Evolutionary conservation across 2,329 filamentous ascomycete species (phyloP), one percentile per base, ranked within the genome.

Genomic region (Cladosporium sp.): DNA sequence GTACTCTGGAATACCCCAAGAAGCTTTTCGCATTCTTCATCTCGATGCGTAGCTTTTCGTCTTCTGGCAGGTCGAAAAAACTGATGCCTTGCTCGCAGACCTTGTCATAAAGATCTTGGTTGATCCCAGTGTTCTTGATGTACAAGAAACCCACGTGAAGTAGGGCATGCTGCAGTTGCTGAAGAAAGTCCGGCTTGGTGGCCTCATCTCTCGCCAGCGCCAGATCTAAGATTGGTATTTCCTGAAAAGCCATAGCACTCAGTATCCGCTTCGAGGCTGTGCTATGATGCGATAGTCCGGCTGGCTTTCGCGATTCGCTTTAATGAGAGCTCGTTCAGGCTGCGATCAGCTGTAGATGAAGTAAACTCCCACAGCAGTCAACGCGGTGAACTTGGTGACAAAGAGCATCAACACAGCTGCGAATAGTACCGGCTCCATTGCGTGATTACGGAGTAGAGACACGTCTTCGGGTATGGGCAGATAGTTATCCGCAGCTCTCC

Each of bases 121-220:
- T 75, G 44, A 92, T 83, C 18, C 85, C 86, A 2, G 88, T 84
- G 63, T 95, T 90, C 64, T 84, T 85, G 54, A 95, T 79, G 63
- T 95, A 95, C 18, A 95, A 68, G 63, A 95, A 95, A 1, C 89
- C 89, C n/a, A 95, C 87, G 65, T 92, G 86, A 61, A 95, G 80
- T 27, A 95, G 72, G 0, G 88, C 88, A 68, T 86, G 75, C 13
- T 86, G 85, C 27, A 95, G 77, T 48, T 88, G 76, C 1, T 73
- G 68, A 0, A 95, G 78, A 61, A 95, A 93, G 27, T 71, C 72
- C 2, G 86, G 79, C 69, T 93, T 95, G 0, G 86, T 84, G 4
- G 73, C 71, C 15, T 80, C 76, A 58, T 83, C 71, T 56, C 76
- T 73, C 34, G 88, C 85, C 18, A 80, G 73, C 12, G 85, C 80